Evolutionary conservation across 2,329 filamentous ascomycete species (phyloP).

Genomic region (Chalaropsis thielavioides): DNA sequence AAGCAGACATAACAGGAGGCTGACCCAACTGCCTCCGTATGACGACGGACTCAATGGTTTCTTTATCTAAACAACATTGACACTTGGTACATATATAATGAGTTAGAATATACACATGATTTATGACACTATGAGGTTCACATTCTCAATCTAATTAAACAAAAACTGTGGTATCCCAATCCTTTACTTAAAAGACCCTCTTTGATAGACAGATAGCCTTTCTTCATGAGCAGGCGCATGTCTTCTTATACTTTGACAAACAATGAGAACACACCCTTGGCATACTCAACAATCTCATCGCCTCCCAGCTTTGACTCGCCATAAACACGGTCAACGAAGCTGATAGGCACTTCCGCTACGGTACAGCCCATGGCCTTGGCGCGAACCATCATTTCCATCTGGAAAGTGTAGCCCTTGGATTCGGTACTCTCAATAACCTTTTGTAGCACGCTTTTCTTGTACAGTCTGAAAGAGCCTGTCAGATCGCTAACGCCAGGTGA

Average conservation of each 20-base stretch:
- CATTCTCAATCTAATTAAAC: background rate
- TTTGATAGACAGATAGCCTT: background rate
- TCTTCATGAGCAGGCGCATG: background rate
- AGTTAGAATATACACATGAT: background rate
- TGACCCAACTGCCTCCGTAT: background rate
- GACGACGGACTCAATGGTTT: too few species aligned
- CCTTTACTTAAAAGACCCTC: background rate
- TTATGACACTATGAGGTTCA: background rate
- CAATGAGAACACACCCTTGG: constrained; percentile 65
- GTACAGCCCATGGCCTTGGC: constrained; percentile 92
- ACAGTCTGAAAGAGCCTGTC: constrained; percentile 86
- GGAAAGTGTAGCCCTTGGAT: constrained; percentile 96
- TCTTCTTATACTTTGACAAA: constrained; percentile 56
- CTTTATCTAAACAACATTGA: too few species aligned
- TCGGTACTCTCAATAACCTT: constrained; percentile 83
- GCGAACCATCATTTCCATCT: constrained; percentile 99
- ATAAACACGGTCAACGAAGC: constrained; percentile 88
- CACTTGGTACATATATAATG: background rate
- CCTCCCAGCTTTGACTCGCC: constrained; percentile 90
- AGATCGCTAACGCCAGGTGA: constrained; percentile 88
- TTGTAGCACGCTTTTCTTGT: constrained; percentile 79
- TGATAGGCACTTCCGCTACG: constrained; percentile 90
- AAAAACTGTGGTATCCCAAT: constrained; percentile 1
- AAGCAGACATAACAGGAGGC: background rate
- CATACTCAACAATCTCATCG: constrained; percentile 92